These are phyloP conservation scores for Penicillium coffeae DNA, from an alignment of 495 filamentous ascomycete species.

Conservation along the genomic window DNA sequence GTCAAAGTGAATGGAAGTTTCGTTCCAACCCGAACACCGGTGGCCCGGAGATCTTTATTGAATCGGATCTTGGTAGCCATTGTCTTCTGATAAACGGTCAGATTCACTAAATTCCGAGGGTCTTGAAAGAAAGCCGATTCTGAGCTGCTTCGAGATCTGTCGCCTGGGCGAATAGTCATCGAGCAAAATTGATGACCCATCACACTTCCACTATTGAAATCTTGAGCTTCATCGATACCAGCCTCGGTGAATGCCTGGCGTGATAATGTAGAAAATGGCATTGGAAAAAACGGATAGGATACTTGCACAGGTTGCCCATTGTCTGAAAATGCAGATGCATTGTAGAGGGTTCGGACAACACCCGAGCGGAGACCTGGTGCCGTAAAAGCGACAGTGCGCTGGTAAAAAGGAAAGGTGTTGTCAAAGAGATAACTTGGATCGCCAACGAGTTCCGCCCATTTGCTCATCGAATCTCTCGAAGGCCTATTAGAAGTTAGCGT, in stretches of 20 bases:
- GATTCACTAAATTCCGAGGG: neutral
- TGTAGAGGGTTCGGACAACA: slow-evolving; percentile 21
- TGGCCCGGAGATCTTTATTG: slow-evolving; percentile 2
- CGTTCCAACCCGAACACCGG: slow-evolving; percentile 1
- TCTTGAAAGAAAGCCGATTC: slow-evolving; percentile 31
- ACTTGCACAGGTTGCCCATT: slow-evolving; percentile 31
- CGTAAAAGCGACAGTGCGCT: slow-evolving; percentile 32
- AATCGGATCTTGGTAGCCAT: slow-evolving; percentile 5
- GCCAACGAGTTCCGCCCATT: slow-evolving; percentile 45
- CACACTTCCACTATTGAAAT: slow-evolving; percentile 37
- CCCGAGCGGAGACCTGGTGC: slow-evolving; percentile 13
- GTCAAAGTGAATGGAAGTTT: slow-evolving; percentile 6
- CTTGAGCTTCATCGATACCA: slow-evolving; percentile 23
- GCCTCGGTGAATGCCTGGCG: slow-evolving; percentile 21
- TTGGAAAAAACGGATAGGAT: slow-evolving; percentile 26
- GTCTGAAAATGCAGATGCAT: slow-evolving; percentile 21
- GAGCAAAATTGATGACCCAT: slow-evolving; percentile 35
- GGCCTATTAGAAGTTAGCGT: slow-evolving; percentile 22
- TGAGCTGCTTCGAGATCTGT: slow-evolving; percentile 35
- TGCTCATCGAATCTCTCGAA: slow-evolving; percentile 33
- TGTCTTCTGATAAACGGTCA: slow-evolving; percentile 10
- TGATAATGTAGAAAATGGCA: slow-evolving; percentile 32
- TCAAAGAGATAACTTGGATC: slow-evolving; percentile 42
- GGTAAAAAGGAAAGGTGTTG: slow-evolving; percentile 41
- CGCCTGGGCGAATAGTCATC: slow-evolving; percentile 30